Evolutionary conservation across 1,284 basidiomycete genomes (phyloP), one percentile per base, ranked within the genome.

Genomic region (Caloboletus firmus): DNA sequence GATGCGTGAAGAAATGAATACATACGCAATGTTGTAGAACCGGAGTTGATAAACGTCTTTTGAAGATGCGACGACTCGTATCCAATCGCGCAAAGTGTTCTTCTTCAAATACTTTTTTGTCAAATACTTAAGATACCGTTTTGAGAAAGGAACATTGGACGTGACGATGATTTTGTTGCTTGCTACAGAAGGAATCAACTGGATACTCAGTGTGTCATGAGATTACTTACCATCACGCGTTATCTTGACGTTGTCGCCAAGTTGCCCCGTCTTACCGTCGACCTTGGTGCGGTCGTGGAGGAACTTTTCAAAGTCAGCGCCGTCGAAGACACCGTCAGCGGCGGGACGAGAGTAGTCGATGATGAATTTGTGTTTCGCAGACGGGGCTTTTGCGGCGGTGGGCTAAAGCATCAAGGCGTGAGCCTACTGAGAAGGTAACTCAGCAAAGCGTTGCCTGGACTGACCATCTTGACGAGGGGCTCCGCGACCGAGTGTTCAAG

Each of bases 61-160:
- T 51, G 87, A 83, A 35, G 91, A 86, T 40, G 93, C 92, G 63
- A 95, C 91, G 61, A 95, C 93, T 56, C 89, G 89, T 71, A 92
- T 89, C 88, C 89, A 92, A 74, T 92, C 90, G 60, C 90, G 85
- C 61, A 93, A 80, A 41, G 80, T 77, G 76, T 91, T 91, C 81
- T 93, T 93, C 79, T 95, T 95, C 76, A 96, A 81, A 81, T 92
- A 95, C 81, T 95, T 95, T 82, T 95, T 95, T 55, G 93, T 95
- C 61, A 95, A 81, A 77, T 95, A 96, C 76, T 95, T 93, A 67
- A 93, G 82, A 74, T 94, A 95, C 58, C 93, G 82, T 78, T 96
- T 96, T 54, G 93, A 95, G 76, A 95, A 89, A 50, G 90, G 84
- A 69, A 95, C 85, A 70, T 79, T 86, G 52, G 91, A 88, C 46